These are phyloP conservation scores for Bipolaris zeicola DNA, from an alignment of 2,329 filamentous ascomycete species.

Conservation along the genomic window DNA sequence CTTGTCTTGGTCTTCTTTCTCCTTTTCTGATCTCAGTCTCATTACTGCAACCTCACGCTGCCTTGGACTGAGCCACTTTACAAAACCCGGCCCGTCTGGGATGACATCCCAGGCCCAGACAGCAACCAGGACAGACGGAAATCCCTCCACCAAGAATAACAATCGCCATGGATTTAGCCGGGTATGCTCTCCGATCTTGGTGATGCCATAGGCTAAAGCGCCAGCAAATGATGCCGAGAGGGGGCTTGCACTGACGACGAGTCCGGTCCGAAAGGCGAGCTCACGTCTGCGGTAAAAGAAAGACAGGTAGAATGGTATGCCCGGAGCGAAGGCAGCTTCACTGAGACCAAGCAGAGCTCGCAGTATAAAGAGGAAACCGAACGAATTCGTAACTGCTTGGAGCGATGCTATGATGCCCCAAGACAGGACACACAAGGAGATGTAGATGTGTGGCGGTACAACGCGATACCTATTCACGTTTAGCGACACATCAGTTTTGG, in stretches of 20 bases:
- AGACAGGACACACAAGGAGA: conserved; percentile 68
- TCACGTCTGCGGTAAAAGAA: conserved; percentile 71
- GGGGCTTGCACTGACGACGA: conserved; percentile 79
- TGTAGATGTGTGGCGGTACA: conserved; percentile 66
- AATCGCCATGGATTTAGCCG: conserved; percentile 85
- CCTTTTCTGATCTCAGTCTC: conserved; percentile 64
- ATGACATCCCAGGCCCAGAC: conserved; percentile 75
- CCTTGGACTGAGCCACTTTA: conserved; percentile 51
- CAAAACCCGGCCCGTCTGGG: conserved; percentile 70
- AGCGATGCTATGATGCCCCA: conserved; percentile 83
- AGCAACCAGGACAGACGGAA: conserved; percentile 77
- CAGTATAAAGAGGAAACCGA: conserved; percentile 66
- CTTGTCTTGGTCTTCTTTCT: conserved; percentile 41
- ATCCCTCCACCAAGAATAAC: conserved; percentile 82
- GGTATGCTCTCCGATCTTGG: conserved; percentile 66
- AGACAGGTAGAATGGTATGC: conserved; percentile 68
- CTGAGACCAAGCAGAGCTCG: conserved; percentile 60
- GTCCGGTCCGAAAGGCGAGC: conserved; percentile 80
- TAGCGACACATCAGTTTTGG: not conserved
- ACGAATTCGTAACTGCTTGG: conserved; percentile 59
- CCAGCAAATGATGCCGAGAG: conserved; percentile 73
- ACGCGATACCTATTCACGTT: conserved; percentile 55
- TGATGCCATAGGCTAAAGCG: conserved; percentile 77
- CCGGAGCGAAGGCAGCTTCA: conserved; percentile 67
- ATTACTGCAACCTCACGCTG: conserved; percentile 69